Evolutionary conservation across 495 filamentous ascomycete species (phyloP).

Genomic region (Neurospora terricola): DNA sequence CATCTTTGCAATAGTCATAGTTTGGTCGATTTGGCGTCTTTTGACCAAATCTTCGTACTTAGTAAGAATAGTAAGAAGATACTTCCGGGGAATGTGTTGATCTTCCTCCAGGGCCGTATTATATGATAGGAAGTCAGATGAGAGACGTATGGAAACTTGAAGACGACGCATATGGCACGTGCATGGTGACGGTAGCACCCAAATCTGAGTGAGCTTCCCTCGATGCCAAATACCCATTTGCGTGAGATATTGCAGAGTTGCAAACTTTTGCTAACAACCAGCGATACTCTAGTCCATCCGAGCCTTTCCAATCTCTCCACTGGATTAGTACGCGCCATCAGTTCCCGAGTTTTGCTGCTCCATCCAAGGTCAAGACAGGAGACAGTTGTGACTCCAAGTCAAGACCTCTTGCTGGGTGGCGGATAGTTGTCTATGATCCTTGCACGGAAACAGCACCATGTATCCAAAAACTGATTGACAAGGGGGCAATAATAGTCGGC

Average conservation of each 20-base stretch:
- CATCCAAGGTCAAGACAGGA: neutral
- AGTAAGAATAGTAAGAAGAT: too few relatives aligned
- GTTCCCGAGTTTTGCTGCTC: neutral
- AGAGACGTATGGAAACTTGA: neutral
- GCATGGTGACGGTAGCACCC: neutral
- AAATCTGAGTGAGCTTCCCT: neutral
- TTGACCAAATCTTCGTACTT: too few relatives aligned
- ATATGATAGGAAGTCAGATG: too few relatives aligned
- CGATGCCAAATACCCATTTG: neutral
- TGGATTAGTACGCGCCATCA: neutral
- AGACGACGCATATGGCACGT: neutral
- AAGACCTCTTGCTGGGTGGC: neutral
- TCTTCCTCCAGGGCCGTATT: too few relatives aligned
- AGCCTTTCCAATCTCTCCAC: neutral
- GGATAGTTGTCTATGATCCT: slow-evolving; percentile 33
- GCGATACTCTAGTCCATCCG: neutral
- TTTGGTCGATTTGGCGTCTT: too few relatives aligned
- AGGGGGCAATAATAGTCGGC: slow-evolving; percentile 49
- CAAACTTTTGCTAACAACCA: neutral
- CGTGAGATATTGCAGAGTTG: neutral
- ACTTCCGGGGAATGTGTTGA: too few relatives aligned
- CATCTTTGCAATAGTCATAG: too few relatives aligned
- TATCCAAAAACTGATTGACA: slow-evolving; percentile 46
- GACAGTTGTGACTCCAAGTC: neutral
- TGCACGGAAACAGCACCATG: slow-evolving; percentile 34